Evolutionary conservation across 306 rosid genomes (phyloP), one percentile per base, ranked within the genome.

Genomic region (Cicer chorassanicum): DNA sequence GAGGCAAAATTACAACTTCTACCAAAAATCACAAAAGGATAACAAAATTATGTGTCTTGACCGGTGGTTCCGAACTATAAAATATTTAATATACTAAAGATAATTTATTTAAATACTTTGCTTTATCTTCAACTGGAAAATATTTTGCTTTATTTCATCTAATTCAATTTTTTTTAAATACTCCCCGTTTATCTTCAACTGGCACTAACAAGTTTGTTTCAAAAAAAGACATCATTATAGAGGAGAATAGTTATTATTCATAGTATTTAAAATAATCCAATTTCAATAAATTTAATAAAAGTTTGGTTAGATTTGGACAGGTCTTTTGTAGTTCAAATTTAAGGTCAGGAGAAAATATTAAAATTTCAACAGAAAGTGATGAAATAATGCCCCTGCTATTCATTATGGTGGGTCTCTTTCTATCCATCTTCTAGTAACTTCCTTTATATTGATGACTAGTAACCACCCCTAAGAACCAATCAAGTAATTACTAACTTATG

Each of bases 311-410:
- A 56, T 56, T 15, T 56, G 63, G 39, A 56, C 63, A 34, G 43
- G 9, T 60, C n/a, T 21, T 42, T 11, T 11, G 39, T 18, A 10
- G 7, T 44, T 19, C 11, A 6, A 43, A 24, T 56, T 56, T 8
- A 54, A 54, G 34, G 24, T 13, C 24, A 51, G 13, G 24, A 51
- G 57, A 62, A n/a, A 39, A 39, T 8, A n/a, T n/a, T 62, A 39
- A 62, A 15, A 63, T 40, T 13, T 40, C 7, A 29, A 34, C 3
- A 11, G 8, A 6, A 5, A 59, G 16, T 24, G 12, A 34, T 8
- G 13, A 75, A 14, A 63, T 29, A 14, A 71, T 79, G 43, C 19
- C 59, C 9, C 42, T 21, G 41, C 16, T 50, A 15, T 40, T 73
- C 48, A 41, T 14, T 11, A 45, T 41, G 24, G 41, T 61, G 54